A percentile compares a stretch with the other conserved stretches of the same genome.
phyloP scores from a whole-genome alignment of 371 early-diverging fungal genomes.

The Vairimorpha ceranae region DNA sequence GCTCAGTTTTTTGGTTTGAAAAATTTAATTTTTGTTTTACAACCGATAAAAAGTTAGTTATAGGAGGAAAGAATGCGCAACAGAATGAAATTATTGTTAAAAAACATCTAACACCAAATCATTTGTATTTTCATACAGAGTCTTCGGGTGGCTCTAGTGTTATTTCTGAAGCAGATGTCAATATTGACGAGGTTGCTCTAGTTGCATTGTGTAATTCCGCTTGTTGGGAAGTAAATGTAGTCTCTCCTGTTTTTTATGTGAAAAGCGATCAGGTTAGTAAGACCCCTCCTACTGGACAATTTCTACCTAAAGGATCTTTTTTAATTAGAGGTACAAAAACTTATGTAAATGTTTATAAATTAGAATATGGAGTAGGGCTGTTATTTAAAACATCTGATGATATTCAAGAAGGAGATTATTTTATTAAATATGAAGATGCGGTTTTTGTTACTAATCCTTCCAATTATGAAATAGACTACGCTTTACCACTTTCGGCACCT shows the following conservation, averaged over 20 bases:
- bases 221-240: slow-evolving; percentile 92
- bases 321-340: slow-evolving; percentile 93
- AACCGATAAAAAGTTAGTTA: slow-evolving; percentile 76
- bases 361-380: slow-evolving; percentile 89
- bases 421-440: slow-evolving; percentile 50
- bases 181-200: slow-evolving; percentile 79
- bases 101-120: slow-evolving; percentile 67
- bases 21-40: slow-evolving; percentile 94
- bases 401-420: slow-evolving; percentile 11
- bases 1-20: slow-evolving; percentile 96
- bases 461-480: slow-evolving; percentile 71
- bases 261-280: slow-evolving; percentile 78
- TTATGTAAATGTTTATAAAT: slow-evolving; percentile 73
- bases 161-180: slow-evolving; percentile 37
- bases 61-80: slow-evolving; percentile 87
- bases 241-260: slow-evolving; percentile 91
- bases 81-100: slow-evolving; percentile 89
- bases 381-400: slow-evolving; percentile 67
- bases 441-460: slow-evolving; percentile 69
- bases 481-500: slow-evolving; percentile 90
- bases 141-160: slow-evolving; percentile 85
- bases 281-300: slow-evolving; percentile 89
- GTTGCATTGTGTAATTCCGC: slow-evolving; percentile 84
- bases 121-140: slow-evolving; percentile 90
- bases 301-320: slow-evolving; percentile 82